These are phyloP conservation scores for Salicornia ramosissima DNA, from an alignment of 148 eudicot species.

Conservation along the genomic window DNA sequence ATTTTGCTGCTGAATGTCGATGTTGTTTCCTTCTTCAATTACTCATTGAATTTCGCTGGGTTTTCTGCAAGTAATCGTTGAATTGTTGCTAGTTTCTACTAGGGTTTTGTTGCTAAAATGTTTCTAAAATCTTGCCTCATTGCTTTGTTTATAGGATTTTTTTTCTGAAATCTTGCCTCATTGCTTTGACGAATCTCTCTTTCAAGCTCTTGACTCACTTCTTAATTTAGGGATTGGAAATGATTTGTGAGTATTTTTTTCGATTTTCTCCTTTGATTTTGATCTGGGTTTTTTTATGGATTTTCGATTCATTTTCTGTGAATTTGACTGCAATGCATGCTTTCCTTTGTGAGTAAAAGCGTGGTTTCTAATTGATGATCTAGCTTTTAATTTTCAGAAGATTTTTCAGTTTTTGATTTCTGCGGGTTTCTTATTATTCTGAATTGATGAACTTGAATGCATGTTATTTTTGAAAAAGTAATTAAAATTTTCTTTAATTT, in stretches of 20 bases:
- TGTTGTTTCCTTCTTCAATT: too few species aligned
- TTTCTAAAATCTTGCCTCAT: too few species aligned
- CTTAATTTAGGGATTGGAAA: slow-evolving; percentile 85
- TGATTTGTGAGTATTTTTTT: slow-evolving; percentile 47
- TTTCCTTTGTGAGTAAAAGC: neutral
- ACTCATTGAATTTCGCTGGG: too few species aligned
- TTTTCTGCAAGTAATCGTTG: too few species aligned
- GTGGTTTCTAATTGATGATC: neutral
- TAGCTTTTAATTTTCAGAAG: neutral
- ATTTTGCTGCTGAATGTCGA: too few species aligned
- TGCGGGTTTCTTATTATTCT: neutral
- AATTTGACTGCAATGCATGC: slow-evolving; percentile 5
- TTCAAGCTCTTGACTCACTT: slow-evolving; percentile 70
- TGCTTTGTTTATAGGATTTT: too few species aligned
- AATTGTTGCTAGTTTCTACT: too few species aligned
- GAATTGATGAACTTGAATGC: slow-evolving; percentile 11
- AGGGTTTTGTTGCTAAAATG: too few species aligned
- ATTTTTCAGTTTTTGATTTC: neutral
- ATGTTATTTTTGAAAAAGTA: slow-evolving; percentile 4
- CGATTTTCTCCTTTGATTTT: neutral
- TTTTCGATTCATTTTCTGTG: neutral
- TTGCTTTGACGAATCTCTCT: slow-evolving; percentile 23
- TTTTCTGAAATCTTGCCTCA: too few species aligned
- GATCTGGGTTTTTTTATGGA: neutral
- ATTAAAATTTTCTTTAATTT: neutral